Evolutionary conservation across 345 rosid species (phyloP).

Genomic region (Punica granatum): DNA sequence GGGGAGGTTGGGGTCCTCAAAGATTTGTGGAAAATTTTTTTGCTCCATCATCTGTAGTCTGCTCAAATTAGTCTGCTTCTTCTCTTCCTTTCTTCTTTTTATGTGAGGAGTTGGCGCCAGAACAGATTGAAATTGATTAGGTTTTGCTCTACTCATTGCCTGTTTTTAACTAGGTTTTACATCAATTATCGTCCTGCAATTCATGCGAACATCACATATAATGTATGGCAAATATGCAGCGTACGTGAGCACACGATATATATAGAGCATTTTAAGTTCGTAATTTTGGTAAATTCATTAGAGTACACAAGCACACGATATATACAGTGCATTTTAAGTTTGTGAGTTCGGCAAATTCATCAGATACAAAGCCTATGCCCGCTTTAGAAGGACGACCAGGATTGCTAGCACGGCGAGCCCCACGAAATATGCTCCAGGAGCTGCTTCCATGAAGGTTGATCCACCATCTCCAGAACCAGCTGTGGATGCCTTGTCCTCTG

Average conservation of each 20-base stretch:
- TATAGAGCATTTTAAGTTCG: background rate
- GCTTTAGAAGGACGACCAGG: slow-evolving; percentile 51
- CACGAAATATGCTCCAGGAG: slow-evolving; percentile 24
- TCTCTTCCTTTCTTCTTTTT: no score
- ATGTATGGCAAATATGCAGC: no score
- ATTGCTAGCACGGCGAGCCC: slow-evolving; percentile 59
- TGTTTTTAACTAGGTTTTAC: no score
- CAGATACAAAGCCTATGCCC: slow-evolving; percentile 18
- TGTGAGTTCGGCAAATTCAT: slow-evolving; percentile 33
- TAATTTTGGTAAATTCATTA: slow-evolving; percentile 33
- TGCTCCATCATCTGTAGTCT: no score
- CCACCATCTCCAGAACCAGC: slow-evolving; percentile 23
- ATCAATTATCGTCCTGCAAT: no score
- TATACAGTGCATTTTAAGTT: background rate
- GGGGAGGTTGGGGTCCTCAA: slow-evolving; percentile 27
- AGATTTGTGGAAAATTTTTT: background rate
- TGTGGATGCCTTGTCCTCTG: slow-evolving; percentile 15
- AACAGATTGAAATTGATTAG: no score
- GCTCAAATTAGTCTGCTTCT: no score
- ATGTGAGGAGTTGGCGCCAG: no score
- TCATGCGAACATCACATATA: no score
- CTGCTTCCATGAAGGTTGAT: slow-evolving; percentile 4
- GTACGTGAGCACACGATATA: background rate
- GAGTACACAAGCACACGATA: background rate
- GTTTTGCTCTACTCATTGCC: no score